Evolutionary conservation across 179 eudicot genomes (phyloP), one percentile per base, ranked within the genome.

Genomic region (Drosera spatulata): DNA sequence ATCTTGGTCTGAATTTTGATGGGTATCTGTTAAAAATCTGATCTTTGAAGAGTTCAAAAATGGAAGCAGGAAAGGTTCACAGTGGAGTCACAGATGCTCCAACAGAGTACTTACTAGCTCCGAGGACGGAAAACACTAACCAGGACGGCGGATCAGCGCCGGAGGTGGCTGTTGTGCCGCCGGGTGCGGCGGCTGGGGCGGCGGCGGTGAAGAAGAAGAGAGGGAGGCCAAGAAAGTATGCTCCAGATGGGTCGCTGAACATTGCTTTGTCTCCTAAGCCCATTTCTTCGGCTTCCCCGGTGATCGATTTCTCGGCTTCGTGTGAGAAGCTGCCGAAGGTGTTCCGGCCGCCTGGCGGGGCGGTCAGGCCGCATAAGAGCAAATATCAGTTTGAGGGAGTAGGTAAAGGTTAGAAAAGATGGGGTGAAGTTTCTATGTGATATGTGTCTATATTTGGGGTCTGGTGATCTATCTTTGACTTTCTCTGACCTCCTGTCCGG

Each of bases 161-260:
- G 33, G 64, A 72, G 56, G 8, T 39, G 59, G 78, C 49, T 41
- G 66, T 41, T 10, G 22, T 66, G 44, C 61, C 50, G 5, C 12
- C 73, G 33, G 66, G 50, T 12, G 53, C 53, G 12, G 53, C n/a
- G 53, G 53, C 53, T 53, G 66, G 55, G 53, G 53, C n/a, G 11
- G 6, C 53, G 68, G 54, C 10, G 54, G 49, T 49, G 66, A 89
- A 82, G 82, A 91, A 91, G 78, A 93, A 89, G 71, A 76, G 95
- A 61, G 99, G 99, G 0, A 76, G 99, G 56, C 99, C 99, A 47
- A 80, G 96, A 63, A 93, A 93, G 78, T 88, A 93, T 58, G 93
- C 73, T 2, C 78, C 95, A 6, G 96, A 84, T 69, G 96, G 96
- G 61, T 50, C 83, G 3, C 82, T 79, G 6, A 67, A 70, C 6